Evolutionary conservation across 2,329 filamentous ascomycete species (phyloP), one percentile per base, ranked within the genome.

Genomic region (Rhexocercosporidium sp.): DNA sequence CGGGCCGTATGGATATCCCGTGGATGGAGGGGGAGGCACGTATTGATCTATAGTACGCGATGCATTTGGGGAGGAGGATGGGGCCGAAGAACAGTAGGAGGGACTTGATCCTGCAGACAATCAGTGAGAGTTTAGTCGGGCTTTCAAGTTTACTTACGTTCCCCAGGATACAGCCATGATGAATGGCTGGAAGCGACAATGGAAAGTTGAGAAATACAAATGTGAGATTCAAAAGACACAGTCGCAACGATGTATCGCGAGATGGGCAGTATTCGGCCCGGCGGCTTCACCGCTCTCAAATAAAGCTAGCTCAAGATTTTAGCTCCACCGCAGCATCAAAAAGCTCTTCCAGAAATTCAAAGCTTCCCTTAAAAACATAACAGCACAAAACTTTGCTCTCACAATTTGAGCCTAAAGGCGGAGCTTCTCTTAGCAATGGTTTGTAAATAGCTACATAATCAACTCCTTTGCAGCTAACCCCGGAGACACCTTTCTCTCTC

Each of bases 61-160:
- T 81, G 66, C 84, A 83, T 74, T 88, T 88, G 61, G 91, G 90
- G 46, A 95, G 78, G 71, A 94, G 81, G 70, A 92, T 83, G 37
- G 92, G 92, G 2, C 90, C 92, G 77, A 94, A 82, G 75, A 86
- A 79, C 67, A 86, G 77, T 70, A 84, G 72, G 47, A 83, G 71
- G 54, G 80, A 79, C 72, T 83, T 81, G 63, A 82, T 75, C 53
- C 81, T 84, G 73, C 1, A 18, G 12, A 16, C 5, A 31, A 63
- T 75, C 68, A 76, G 69, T 53, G 20, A 6, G 12, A 18, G 1
- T 84, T 87, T 70, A 14, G 64, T 47, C 11, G 4, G 75, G 59
- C 3, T 18, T 6, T 7, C 8, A 31, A 7, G 9, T 76, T 51
- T 73, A 81, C 83, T 80, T 78, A 84, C 83, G 80, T 83, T 69